These are phyloP conservation scores for Phytopythium boreale DNA, from an alignment of 352 stramenopile species.

Conservation along the genomic window DNA sequence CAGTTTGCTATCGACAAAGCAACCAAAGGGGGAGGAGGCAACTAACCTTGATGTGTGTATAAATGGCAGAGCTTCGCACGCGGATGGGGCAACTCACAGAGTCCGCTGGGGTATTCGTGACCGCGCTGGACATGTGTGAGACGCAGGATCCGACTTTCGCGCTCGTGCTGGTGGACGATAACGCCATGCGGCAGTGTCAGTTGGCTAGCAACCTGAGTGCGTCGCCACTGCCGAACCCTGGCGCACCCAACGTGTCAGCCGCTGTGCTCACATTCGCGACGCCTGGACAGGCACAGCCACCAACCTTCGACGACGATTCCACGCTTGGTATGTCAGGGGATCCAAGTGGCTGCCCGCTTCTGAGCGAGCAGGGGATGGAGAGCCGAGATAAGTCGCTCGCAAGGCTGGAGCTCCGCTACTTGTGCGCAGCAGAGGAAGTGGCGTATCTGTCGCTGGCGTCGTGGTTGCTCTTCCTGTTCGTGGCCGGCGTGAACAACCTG, in stretches of 20 bases:
- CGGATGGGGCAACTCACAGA: not conserved
- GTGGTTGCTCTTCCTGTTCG: slow-evolving; percentile 62
- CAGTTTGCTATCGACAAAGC: not conserved
- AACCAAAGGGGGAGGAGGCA: not conserved
- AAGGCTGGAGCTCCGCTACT: slow-evolving; percentile 33
- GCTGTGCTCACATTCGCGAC: slow-evolving; percentile 12
- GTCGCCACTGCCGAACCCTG: not conserved
- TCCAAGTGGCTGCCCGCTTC: not conserved
- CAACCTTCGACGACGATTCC: not conserved
- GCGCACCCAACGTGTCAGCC: not conserved
- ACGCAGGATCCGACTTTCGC: not conserved
- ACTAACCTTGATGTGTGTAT: not conserved
- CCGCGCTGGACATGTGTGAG: not conserved
- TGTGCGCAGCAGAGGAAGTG: slow-evolving; percentile 51
- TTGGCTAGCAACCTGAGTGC: not conserved
- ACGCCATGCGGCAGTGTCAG: not conserved
- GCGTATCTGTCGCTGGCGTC: slow-evolving; percentile 55
- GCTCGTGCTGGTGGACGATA: not conserved
- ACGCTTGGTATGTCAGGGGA: not conserved
- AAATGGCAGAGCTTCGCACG: not conserved
- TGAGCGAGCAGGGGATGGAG: not conserved
- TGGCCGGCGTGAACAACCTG: slow-evolving; percentile 45
- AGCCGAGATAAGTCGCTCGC: slow-evolving; percentile 15
- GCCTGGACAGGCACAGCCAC: not conserved
- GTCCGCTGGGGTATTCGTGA: too few species aligned